Conservation (phyloP, 176 grass and related monocot genomes). For the Oryza brachyantha region DNA sequence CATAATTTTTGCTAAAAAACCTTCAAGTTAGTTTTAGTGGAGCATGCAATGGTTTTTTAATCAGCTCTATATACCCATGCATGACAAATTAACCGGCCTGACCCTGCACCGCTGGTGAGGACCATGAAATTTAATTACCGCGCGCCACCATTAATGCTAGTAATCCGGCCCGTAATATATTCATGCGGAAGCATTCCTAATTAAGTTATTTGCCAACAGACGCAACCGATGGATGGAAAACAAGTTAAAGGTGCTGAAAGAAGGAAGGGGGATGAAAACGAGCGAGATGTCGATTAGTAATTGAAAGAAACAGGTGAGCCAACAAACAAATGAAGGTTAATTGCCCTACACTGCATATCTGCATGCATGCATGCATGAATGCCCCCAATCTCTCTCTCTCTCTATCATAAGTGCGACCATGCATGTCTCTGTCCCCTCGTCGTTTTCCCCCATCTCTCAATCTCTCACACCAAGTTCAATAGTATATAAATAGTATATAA, state of each 20-base stretch:
- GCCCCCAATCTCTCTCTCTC: neutral
- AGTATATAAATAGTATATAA: too few species aligned
- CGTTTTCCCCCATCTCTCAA: conserved; percentile 14
- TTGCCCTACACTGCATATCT: too few species aligned
- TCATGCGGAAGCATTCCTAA: neutral
- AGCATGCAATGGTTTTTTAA: too few species aligned
- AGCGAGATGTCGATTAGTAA: neutral
- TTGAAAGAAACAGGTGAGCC: neutral
- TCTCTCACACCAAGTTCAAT: too few species aligned
- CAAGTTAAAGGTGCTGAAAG: conserved; percentile 3
- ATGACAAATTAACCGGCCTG: too few species aligned
- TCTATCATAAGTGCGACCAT: conserved; percentile 35
- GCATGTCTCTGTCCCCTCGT: conserved; percentile 40
- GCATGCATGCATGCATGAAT: too few species aligned
- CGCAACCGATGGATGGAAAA: conserved; percentile 8
- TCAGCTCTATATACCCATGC: too few species aligned
- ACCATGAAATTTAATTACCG: neutral
- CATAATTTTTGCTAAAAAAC: too few species aligned
- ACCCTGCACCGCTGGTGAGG: too few species aligned
- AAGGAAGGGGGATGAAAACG: neutral
- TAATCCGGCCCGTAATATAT: too few species aligned
- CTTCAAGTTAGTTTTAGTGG: too few species aligned
- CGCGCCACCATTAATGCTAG: too few species aligned
- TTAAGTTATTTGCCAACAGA: neutral
- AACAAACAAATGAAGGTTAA: conserved; percentile 13